These are phyloP conservation scores for Vaccinium macrocarpon DNA, from an alignment of 148 eudicot species.

Conservation along the genomic window DNA sequence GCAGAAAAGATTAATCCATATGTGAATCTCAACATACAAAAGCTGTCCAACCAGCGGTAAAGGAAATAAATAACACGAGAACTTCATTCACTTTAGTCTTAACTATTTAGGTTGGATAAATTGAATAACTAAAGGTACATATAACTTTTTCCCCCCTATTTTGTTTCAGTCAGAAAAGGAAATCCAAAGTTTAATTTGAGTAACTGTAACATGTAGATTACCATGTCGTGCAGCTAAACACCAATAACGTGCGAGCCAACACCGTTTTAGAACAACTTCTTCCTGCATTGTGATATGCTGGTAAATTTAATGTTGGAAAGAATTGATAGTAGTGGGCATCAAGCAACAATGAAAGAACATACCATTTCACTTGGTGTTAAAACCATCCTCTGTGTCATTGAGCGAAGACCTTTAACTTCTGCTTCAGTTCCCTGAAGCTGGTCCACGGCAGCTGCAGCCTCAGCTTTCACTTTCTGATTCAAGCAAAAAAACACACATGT, in stretches of 20 bases:
- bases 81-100: not conserved
- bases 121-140: not conserved
- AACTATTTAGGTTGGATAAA: not conserved
- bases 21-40: not conserved
- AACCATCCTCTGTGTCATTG: slow-evolving; percentile 91
- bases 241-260: slow-evolving; percentile 99
- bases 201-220: slow-evolving; percentile 31
- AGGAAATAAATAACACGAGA: not conserved
- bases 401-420: slow-evolving; percentile 81
- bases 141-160: not conserved
- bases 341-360: slow-evolving; percentile 17
- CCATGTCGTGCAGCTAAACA: slow-evolving; percentile 85
- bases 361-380: slow-evolving; percentile 98
- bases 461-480: slow-evolving; percentile 66
- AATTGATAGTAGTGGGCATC: not conserved
- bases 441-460: slow-evolving; percentile 52
- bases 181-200: not conserved
- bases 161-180: not conserved
- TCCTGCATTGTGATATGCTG: slow-evolving; percentile 41
- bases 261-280: slow-evolving; percentile 96
- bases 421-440: slow-evolving; percentile 81
- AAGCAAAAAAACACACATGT: not conserved
- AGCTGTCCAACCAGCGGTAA: not conserved
- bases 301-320: not conserved
- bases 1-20: not conserved